Conservation (phyloP, 2,329 filamentous ascomycete species). For the Colletotrichum siamense region DNA sequence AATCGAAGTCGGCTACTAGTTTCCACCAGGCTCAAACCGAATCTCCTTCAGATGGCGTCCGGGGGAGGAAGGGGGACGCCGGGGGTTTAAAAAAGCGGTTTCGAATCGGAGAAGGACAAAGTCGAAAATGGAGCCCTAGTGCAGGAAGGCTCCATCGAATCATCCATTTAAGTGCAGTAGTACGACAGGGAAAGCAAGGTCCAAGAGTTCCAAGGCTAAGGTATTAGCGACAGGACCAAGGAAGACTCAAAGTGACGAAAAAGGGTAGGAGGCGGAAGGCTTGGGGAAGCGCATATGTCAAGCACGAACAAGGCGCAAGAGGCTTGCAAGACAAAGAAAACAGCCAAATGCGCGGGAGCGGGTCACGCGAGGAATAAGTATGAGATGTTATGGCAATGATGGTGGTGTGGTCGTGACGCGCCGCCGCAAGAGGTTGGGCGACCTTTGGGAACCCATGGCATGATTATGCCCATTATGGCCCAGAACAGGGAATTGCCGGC, state of each 20-base stretch:
- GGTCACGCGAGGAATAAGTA: slow-evolving; percentile 21
- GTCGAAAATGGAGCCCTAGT: slow-evolving; percentile 19
- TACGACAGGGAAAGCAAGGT: background rate
- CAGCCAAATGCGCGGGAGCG: background rate
- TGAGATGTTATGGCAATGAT: slow-evolving; percentile 23
- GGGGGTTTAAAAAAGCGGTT: slow-evolving; percentile 14
- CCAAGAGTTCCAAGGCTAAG: background rate
- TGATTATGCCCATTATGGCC: slow-evolving; percentile 3
- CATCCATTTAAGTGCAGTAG: slow-evolving; percentile 2
- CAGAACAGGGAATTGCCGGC: slow-evolving; percentile 13
- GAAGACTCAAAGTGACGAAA: slow-evolving; percentile 11
- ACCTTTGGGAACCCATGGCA: slow-evolving; percentile 22
- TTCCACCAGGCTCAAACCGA: slow-evolving; percentile 16
- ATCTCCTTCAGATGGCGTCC: slow-evolving; percentile 4
- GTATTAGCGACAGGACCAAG: background rate
- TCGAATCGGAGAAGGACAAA: slow-evolving; percentile 3
- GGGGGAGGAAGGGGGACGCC: slow-evolving; percentile 14
- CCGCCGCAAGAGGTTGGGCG: slow-evolving; percentile 16
- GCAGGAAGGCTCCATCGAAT: slow-evolving; percentile 16
- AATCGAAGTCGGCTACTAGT: slow-evolving; percentile 6
- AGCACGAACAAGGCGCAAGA: slow-evolving; percentile 1
- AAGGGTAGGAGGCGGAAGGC: slow-evolving; percentile 7
- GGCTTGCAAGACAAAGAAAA: background rate
- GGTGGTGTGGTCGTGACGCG: slow-evolving; percentile 24
- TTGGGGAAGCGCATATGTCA: background rate